Evolutionary conservation across 345 rosid species (phyloP), one percentile per base, ranked within the genome.

Genomic region (Gossypium arboreum): DNA sequence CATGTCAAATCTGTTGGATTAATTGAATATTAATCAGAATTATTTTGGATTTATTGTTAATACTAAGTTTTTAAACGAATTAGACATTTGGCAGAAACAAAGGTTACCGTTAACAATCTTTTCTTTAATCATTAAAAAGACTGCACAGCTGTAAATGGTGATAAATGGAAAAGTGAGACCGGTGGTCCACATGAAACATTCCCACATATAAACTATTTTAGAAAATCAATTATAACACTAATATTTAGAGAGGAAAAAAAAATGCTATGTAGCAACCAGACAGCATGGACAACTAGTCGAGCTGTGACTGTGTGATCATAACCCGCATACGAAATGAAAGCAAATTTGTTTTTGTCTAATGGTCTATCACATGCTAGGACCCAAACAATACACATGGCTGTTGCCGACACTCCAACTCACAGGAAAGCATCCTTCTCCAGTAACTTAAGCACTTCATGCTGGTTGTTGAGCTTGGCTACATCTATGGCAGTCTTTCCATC

Each of bases 401-500:
- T 3, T 11, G 17, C 9, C 39, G 24, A n/a, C 71, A 59, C 63
- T 27, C 50, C 58, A 17, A 58, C 29, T 87, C 83, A 95, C 82
- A 93, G 93, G 87, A 95, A 93, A 8, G 92, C 99, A 75, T 93
- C 97, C 86, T 93, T 93, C 90, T 95, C 97, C 6, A 95, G 95
- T 70, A 95, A 85, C 89, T 93, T 90, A 56, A 95, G 89, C 66
- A 93, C 98, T 2, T 95, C 97, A 0, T 89, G 86, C 84, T 95
- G 99, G 82, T 80, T 93, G 85, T 93, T 95, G 73, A 95, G 88
- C 84, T 91, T 95, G 13, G 97, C 99, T 3, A 95, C 98, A 44
- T 95, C 99, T 4, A 91, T 89, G 22, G 99, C 96, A 43, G 97
- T 95, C 91, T 95, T 95, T 48, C 97, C 97, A 64, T 95, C 99